Evolutionary conservation across 768 basidiomycete species (phyloP).

Genomic region (Pleurotus ostreatus): DNA sequence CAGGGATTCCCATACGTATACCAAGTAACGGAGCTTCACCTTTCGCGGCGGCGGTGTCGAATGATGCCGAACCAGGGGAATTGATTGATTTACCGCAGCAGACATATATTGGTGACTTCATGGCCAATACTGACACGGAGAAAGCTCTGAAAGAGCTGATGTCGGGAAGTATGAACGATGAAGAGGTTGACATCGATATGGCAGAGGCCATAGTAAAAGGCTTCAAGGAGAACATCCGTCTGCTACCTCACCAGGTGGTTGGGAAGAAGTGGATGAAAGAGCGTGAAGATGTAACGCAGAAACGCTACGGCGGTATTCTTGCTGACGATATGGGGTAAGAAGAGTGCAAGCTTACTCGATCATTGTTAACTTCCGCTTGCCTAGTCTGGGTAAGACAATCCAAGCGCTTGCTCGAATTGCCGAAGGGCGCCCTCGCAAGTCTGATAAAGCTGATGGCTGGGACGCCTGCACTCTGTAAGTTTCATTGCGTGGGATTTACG

Average conservation of each 20-base stretch:
- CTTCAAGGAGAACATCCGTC: conserved; percentile 61
- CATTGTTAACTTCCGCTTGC: background rate
- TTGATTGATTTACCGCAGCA: conserved; percentile 23
- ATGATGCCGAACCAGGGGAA: conserved; percentile 24
- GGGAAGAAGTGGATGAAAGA: conserved; percentile 86
- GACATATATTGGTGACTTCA: conserved; percentile 24
- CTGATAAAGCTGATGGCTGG: conserved; percentile 71
- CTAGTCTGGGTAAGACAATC: conserved; percentile 83
- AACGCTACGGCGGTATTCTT: conserved; percentile 81
- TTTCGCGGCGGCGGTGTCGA: conserved; percentile 9
- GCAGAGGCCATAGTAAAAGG: conserved; percentile 72
- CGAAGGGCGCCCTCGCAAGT: conserved; percentile 68
- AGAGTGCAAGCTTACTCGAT: conserved; percentile 1
- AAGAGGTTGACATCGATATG: conserved; percentile 57
- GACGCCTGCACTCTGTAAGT: conserved; percentile 67
- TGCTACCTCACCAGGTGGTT: conserved; percentile 86
- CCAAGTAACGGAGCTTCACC: conserved; percentile 29
- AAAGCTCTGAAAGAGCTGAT: conserved; percentile 76
- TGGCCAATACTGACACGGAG: conserved; percentile 59
- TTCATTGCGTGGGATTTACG: background rate
- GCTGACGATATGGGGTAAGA: conserved; percentile 86
- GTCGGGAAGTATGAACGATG: conserved; percentile 57
- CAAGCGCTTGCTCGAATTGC: conserved; percentile 87
- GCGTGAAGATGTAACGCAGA: conserved; percentile 64
- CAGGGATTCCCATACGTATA: conserved; percentile 23